phyloP scores from a whole-genome alignment of 257 asterid species.

The Verbascum thapsus region DNA sequence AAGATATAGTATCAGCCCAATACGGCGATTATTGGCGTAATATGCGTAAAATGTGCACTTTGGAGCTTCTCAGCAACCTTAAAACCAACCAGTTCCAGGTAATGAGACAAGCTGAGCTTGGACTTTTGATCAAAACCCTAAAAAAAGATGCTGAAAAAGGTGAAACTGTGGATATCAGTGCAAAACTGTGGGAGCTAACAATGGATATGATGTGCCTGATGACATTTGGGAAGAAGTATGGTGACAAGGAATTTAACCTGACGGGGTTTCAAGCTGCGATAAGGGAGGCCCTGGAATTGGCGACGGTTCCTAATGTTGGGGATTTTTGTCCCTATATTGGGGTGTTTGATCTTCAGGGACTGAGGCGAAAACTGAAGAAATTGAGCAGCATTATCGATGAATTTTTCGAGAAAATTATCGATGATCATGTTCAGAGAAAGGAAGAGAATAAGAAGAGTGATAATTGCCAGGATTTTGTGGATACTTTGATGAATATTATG shows the following conservation, averaged over 20 bases:
- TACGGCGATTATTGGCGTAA: conserved; percentile 46
- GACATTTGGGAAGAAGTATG: conserved; percentile 44
- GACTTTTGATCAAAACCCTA: conserved; percentile 22
- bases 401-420: conserved; percentile 44
- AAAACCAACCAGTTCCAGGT: conserved; percentile 33
- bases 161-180: conserved; percentile 36
- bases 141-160: conserved; percentile 12
- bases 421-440: conserved; percentile 39
- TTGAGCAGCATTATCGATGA: conserved; percentile 33
- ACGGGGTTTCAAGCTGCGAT: conserved; percentile 34
- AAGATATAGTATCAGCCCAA: conserved; percentile 12
- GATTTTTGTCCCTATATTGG: conserved; percentile 44
- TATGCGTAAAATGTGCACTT: conserved; percentile 42
- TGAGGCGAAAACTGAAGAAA: conserved; percentile 24
- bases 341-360: conserved; percentile 43
- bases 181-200: conserved; percentile 22
- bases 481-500: conserved; percentile 35
- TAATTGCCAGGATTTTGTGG: conserved; percentile 45
- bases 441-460: neutral
- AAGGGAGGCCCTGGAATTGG: conserved; percentile 22
- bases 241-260: conserved; percentile 33
- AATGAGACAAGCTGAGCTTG: conserved; percentile 38
- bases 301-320: conserved; percentile 33
- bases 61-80: conserved; percentile 36
- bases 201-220: conserved; percentile 41